Conservation (phyloP, 1,139 yeast species). For the Saccharomyces pastorianus region DNA sequence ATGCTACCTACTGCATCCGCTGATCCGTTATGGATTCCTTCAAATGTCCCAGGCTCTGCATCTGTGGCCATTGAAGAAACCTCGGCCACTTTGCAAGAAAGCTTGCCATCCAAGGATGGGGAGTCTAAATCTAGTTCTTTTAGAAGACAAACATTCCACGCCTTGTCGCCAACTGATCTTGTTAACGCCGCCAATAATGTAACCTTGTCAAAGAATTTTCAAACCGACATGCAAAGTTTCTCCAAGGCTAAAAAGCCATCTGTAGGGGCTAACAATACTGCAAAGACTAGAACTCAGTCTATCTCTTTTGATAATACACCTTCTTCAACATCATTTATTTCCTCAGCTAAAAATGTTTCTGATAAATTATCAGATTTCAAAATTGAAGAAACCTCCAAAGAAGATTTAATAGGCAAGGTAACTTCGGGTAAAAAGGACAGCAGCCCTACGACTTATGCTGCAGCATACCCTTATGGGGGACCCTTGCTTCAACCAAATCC, state of each 20-base stretch:
- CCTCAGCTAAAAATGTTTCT: conserved; percentile 5
- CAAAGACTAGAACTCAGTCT: conserved; percentile 23
- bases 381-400: conserved; percentile 3
- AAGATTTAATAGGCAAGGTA: conserved; percentile 4
- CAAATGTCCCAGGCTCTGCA: conserved; percentile 1
- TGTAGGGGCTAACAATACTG: conserved; percentile 6
- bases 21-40: conserved; percentile 14
- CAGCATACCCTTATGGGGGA: conserved; percentile 33
- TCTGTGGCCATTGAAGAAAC: conserved; percentile 6
- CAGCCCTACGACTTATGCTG: conserved; percentile 18
- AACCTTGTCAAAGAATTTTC: not conserved
- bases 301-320: conserved; percentile 22
- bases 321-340: conserved; percentile 12
- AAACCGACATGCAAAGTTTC: not conserved
- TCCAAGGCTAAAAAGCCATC: conserved; percentile 1
- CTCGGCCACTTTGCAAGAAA: conserved; percentile 9
- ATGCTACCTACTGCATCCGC: conserved; percentile 3
- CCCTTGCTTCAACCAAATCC: conserved; percentile 29
- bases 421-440: not conserved
- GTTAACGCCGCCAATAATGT: conserved; percentile 20
- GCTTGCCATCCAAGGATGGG: conserved; percentile 6
- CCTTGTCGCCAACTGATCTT: conserved; percentile 33
- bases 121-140: conserved; percentile 16
- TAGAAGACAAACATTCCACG: conserved; percentile 37
- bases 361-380: conserved; percentile 1